These are phyloP conservation scores for Jamesozyma jinghongensis DNA, from an alignment of 805 yeast species.

Conservation along the genomic window DNA sequence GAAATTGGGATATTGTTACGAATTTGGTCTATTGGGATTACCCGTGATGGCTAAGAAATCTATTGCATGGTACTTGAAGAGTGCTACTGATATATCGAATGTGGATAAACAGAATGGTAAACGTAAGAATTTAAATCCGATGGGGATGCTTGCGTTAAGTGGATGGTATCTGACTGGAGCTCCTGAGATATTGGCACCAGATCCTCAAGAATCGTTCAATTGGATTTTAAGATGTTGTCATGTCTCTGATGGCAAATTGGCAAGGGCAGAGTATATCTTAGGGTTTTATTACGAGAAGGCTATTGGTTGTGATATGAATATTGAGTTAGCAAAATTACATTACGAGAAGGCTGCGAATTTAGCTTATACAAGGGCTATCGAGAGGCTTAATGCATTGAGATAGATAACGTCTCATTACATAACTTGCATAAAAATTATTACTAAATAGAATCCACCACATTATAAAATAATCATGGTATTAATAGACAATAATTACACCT, in stretches of 20 bases:
- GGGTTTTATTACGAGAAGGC: conserved; percentile 64
- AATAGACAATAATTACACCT: no score
- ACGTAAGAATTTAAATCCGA: conserved; percentile 33
- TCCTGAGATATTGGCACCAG: conserved; percentile 42
- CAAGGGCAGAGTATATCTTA: conserved; percentile 58
- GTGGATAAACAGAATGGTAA: conserved; percentile 31
- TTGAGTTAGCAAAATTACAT: conserved; percentile 38
- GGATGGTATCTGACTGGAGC: conserved; percentile 77
- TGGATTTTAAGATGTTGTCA: conserved; percentile 50
- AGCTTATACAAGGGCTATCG: conserved; percentile 50
- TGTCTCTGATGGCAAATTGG: conserved; percentile 44
- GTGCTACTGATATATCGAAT: conserved; percentile 35
- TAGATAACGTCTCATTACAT: not conserved
- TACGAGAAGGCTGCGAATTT: conserved; percentile 52
- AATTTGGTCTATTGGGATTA: conserved; percentile 53
- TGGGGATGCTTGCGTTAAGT: conserved; percentile 61
- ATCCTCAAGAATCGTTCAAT: conserved; percentile 54
- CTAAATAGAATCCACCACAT: no score
- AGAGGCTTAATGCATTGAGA: conserved; percentile 2
- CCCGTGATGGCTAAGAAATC: conserved; percentile 47
- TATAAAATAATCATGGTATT: not conserved
- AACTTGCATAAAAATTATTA: no score
- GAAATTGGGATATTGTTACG: conserved; percentile 62
- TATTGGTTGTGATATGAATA: conserved; percentile 41
- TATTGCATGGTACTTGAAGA: conserved; percentile 65